These are phyloP conservation scores for Amanita muscaria DNA, from an alignment of 768 basidiomycete genomes.

Conservation along the genomic window DNA sequence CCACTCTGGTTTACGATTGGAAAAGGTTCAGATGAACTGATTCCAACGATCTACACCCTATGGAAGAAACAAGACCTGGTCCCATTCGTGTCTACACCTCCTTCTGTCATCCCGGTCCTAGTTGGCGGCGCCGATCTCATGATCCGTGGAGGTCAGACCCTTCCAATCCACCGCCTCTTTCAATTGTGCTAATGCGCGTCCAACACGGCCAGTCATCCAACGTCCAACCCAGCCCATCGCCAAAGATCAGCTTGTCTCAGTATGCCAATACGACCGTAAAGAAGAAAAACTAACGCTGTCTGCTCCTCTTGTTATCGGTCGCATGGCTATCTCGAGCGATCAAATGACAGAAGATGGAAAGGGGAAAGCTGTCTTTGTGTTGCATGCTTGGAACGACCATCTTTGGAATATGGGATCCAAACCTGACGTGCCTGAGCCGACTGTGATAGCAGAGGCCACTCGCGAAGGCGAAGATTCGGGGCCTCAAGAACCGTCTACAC, in stretches of 20 bases:
- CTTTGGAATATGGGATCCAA: constrained; percentile 70
- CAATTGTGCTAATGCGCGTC: constrained; percentile 9
- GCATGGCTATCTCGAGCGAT: constrained; percentile 50
- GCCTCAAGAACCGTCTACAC: constrained; percentile 6
- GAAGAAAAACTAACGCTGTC: constrained; percentile 29
- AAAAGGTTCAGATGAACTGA: constrained; percentile 55
- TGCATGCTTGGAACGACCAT: constrained; percentile 72
- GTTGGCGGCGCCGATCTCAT: constrained; percentile 81
- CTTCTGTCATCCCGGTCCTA: constrained; percentile 61
- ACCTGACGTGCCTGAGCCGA: constrained; percentile 40
- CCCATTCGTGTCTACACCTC: constrained; percentile 63
- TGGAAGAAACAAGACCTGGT: constrained; percentile 68
- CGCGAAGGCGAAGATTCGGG: no score
- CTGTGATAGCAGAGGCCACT: constrained; percentile 17
- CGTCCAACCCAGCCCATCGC: constrained; percentile 30
- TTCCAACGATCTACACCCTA: constrained; percentile 77
- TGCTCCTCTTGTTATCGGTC: constrained; percentile 68
- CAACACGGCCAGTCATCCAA: constrained; percentile 49
- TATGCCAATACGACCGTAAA: constrained; percentile 39
- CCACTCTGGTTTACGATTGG: constrained; percentile 76
- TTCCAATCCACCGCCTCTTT: background rate
- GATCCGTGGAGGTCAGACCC: constrained; percentile 69
- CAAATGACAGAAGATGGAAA: constrained; percentile 40
- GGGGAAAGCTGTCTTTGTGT: constrained; percentile 68
- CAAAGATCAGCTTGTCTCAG: constrained; percentile 50